A percentile compares a stretch with the other conserved stretches of the same genome.
Evolutionary conservation across 106 monocot genomes (phyloP).

Genomic region (Hemerocallis citrina): DNA sequence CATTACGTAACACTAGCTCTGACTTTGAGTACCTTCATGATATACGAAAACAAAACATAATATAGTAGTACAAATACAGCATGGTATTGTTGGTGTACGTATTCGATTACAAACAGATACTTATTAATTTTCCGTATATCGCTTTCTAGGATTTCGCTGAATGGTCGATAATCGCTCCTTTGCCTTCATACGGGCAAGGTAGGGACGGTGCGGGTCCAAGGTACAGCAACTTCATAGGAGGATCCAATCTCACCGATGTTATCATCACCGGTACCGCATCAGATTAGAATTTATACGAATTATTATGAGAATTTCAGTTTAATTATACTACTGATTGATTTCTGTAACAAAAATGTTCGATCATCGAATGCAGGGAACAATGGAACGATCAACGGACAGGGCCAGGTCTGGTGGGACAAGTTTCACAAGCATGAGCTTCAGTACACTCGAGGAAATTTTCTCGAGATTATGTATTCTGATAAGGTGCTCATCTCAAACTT

Average conservation of each 20-base stretch:
- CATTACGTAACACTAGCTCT: too few relatives aligned
- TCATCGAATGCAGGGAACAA: conserved; percentile 69
- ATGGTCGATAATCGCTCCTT: conserved; percentile 38
- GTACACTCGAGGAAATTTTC: conserved; percentile 60
- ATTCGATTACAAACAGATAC: neutral
- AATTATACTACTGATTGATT: too few relatives aligned
- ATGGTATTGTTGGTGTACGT: too few relatives aligned
- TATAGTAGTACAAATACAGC: too few relatives aligned
- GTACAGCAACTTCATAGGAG: conserved; percentile 39
- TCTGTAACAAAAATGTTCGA: too few relatives aligned
- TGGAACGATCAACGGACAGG: conserved; percentile 79
- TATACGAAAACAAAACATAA: too few relatives aligned
- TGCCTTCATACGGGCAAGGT: conserved; percentile 54
- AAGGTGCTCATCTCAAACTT: conserved; percentile 55
- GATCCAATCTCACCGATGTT: conserved; percentile 40
- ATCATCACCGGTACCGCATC: conserved; percentile 43
- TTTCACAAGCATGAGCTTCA: conserved; percentile 41
- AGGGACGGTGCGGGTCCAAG: conserved; percentile 27
- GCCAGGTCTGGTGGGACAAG: conserved; percentile 77
- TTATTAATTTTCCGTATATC: neutral
- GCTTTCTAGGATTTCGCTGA: conserved; percentile 20
- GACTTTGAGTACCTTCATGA: too few relatives aligned
- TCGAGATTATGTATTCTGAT: conserved; percentile 59
- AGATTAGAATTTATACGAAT: too few relatives aligned
- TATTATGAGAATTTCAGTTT: too few relatives aligned